Conservation (phyloP, 148 eudicot genomes). For the Heliosperma pusillum region DNA sequence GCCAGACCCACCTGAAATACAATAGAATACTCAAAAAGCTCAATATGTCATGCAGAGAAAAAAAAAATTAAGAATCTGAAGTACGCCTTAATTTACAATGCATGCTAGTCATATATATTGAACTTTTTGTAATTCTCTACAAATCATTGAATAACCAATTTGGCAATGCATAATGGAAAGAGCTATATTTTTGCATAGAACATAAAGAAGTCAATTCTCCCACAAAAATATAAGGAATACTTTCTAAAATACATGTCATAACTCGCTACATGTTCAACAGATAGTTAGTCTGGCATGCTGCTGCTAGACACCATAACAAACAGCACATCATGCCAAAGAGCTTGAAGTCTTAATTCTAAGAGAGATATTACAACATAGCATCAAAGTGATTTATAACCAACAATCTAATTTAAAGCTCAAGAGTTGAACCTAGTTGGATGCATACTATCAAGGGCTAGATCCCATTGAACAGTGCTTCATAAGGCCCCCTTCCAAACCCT, state of each 20-base stretch:
- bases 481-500: too few species aligned
- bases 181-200: neutral
- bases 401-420: too few species aligned
- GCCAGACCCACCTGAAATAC: constrained; percentile 38
- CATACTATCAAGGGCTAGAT: too few species aligned
- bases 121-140: neutral
- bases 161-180: neutral
- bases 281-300: neutral
- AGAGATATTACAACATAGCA: too few species aligned
- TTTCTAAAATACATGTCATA: neutral
- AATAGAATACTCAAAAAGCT: neutral
- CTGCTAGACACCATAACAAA: neutral
- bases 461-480: too few species aligned
- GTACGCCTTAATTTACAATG: neutral
- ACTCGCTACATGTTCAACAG: neutral
- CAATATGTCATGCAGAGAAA: neutral
- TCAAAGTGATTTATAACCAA: too few species aligned
- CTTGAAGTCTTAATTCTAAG: too few species aligned
- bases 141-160: neutral
- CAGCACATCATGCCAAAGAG: too few species aligned
- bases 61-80: neutral
- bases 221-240: neutral
- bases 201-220: neutral
- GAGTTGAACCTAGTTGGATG: too few species aligned
- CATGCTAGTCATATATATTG: too few species aligned